These are phyloP conservation scores for Scedosporium apiospermum DNA, from an alignment of 2,329 filamentous ascomycete species.

Conservation along the genomic window DNA sequence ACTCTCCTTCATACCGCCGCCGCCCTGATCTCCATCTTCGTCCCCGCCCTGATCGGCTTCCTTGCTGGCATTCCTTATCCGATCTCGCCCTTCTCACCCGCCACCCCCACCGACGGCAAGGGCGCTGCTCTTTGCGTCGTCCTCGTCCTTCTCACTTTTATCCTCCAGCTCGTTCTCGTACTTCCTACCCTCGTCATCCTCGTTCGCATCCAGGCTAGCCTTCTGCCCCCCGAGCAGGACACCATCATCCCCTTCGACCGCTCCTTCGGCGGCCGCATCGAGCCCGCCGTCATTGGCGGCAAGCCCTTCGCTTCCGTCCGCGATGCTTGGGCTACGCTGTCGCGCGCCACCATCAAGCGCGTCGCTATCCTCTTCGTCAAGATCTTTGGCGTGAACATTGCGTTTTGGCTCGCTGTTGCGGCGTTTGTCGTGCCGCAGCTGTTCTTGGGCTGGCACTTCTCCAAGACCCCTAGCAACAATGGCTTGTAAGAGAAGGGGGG, in stretches of 20 bases:
- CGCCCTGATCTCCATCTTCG: slow-evolving; percentile 35
- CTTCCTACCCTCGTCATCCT: slow-evolving; percentile 44
- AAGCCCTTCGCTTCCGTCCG: slow-evolving; percentile 60
- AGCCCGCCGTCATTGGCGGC: slow-evolving; percentile 41
- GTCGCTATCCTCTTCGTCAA: slow-evolving; percentile 47
- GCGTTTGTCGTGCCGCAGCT: neutral
- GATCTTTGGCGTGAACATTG: slow-evolving; percentile 1
- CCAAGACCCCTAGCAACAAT: neutral
- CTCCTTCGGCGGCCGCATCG: slow-evolving; percentile 67
- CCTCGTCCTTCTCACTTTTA: slow-evolving; percentile 18
- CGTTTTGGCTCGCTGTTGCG: neutral
- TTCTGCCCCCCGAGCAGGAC: slow-evolving; percentile 72
- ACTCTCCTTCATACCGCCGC: slow-evolving; percentile 54
- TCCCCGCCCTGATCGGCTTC: slow-evolving; percentile 32
- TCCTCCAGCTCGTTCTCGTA: slow-evolving; percentile 25
- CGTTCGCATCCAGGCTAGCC: slow-evolving; percentile 75
- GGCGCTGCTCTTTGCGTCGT: slow-evolving; percentile 34
- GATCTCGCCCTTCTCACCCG: slow-evolving; percentile 16
- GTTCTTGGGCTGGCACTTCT: neutral
- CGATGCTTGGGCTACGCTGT: slow-evolving; percentile 74
- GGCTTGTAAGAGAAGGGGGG: neutral
- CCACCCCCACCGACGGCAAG: slow-evolving; percentile 23
- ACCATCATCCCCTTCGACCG: slow-evolving; percentile 87
- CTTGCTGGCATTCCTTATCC: slow-evolving; percentile 21
- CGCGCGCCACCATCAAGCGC: slow-evolving; percentile 60